Base-by-base conservation (phyloP, 352 stramenopile genomes). In the Globisporangium okanoganense region DNA sequence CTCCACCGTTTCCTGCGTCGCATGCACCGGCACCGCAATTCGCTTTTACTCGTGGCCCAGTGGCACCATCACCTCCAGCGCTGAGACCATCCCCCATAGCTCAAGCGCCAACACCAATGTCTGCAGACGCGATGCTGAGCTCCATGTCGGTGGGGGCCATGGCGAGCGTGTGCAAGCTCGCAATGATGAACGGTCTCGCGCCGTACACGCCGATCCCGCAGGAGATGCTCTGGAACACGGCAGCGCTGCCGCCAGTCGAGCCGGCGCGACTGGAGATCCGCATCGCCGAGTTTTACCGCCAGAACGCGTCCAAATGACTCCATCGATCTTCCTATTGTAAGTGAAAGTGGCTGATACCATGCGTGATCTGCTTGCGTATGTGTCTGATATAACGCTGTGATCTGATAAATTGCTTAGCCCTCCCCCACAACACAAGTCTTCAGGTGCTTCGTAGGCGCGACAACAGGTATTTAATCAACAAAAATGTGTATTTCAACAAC, bases 211-310 rank as follows among this genome's bases (percentile, higher is more conserved):
- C 75, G 31, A 71, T 88, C 29, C 68, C 76, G 16, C 48, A 16
- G 2, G 73, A 82, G 43, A 49, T 84, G 31, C 65, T 84, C 2
- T 18, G 50, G n/a, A 68, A 67, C n/a, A 60, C 73, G 0, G 56
- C 62, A 18, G 65, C 50, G n/a, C 62, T 76, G 20, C 69, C 75
- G 33, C 62, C 52, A 0, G 69, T 87, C 9, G 76, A 88, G 56
- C 71, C 73, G 2, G 79, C 72, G 24, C 64, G 79, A 53, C 63
- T 87, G 12, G 76, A 85, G 48, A 79, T 82, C 43, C 75, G 79
- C 13, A 62, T 88, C 38, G 68, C 62, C 2, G 79, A 87, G 56
- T 88, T 81, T 63, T 88, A 87, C 62, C 73, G 70, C 18, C 45
- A 57, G 29, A 20, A 7, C 33, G 40, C 35, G 0, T n/a, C 29